Evolutionary conservation across 2,329 filamentous ascomycete species (phyloP), one percentile per base, ranked within the genome.

Genomic region (Monosporascus sp.): DNA sequence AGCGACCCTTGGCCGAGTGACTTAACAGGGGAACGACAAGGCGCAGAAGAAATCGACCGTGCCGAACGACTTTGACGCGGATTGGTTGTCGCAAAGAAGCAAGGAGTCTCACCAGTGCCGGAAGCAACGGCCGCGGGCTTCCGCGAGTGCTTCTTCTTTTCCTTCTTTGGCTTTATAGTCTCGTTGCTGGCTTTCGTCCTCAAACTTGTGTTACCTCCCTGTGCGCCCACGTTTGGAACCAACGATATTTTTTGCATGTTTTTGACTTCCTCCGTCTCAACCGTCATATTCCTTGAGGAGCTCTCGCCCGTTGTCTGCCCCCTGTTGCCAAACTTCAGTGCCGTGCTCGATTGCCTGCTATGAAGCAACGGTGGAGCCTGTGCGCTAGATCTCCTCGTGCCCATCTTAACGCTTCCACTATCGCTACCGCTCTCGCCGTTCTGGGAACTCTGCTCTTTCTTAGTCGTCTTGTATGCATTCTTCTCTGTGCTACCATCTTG

Each of bases 251-350:
- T 92, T 11, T 92, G 90, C 51, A 97, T 88, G 3, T 92, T 96
- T 44, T 84, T 88, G 38, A 99, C 94, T 1, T 92, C 96, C 71
- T 99, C 94, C 0, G 94, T 97, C 74, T 99, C 94, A 15, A 97
- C 93, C 9, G 90, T 97, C 91, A 99, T 97, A 63, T 90, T 94
- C 65, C 88, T 85, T 53, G 86, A 81, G 37, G 89, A 87, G n/a
- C 84, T 85, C 66, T 96, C 89, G 49, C 79, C 74, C 11, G 73
- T 68, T 27, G 82, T 75, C 67, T 92, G 90, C 36, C 82, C 78
- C 65, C 91, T 89, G 52, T 77, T 73, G 49, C 75, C 75, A 41
- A 89, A 80, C 55, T 85, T 86, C 37, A 87, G 81, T 48, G 85
- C 83, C 56, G 80, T 70, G 61, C 80, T 84, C 8, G 89, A 90